Percentiles rank a stretch among this genome's conserved stretches.
Conservation (phyloP, 2,329 filamentous ascomycete genomes). For the Polytolypa hystricis region DNA sequence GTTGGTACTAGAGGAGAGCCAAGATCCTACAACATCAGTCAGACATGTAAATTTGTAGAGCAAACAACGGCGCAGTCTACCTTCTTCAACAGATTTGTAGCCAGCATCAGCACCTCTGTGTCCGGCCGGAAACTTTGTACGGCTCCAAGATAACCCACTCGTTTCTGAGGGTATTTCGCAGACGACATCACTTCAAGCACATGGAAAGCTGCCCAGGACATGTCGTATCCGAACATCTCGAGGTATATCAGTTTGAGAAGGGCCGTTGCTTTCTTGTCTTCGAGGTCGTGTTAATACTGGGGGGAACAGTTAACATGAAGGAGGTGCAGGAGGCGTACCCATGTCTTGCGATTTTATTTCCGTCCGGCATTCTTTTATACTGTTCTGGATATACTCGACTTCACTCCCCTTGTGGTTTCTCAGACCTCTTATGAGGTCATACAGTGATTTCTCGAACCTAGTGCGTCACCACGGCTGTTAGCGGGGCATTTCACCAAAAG, state of each 20-base stretch:
- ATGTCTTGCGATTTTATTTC: conserved; percentile 92
- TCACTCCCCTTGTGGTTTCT: conserved; percentile 93
- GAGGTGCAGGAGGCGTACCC: conserved; percentile 44
- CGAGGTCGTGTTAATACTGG: conserved; percentile 2
- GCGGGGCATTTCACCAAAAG: too few species aligned
- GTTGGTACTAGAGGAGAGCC: conserved; percentile 63
- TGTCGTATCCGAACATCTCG: conserved; percentile 98
- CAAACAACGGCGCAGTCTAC: conserved; percentile 26
- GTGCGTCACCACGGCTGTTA: conserved; percentile 2
- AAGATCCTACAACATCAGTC: conserved; percentile 23
- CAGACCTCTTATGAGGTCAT: conserved; percentile 94
- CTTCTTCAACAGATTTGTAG: conserved; percentile 95
- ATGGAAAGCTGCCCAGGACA: conserved; percentile 99
- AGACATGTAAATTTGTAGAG: neutral
- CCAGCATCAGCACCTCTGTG: conserved; percentile 94
- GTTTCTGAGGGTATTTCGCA: conserved; percentile 85
- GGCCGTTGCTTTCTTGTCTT: conserved; percentile 91
- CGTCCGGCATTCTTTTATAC: conserved; percentile 84
- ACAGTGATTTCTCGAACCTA: conserved; percentile 98
- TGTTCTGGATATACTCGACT: conserved; percentile 87
- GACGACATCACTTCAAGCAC: conserved; percentile 99
- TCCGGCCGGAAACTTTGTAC: conserved; percentile 93
- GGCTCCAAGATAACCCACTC: conserved; percentile 86
- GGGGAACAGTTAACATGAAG: neutral
- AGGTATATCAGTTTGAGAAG: conserved; percentile 93